Percentiles rank a stretch among this genome's conserved stretches.
Evolutionary conservation across 1,284 basidiomycete genomes (phyloP).

Genomic region (Boletus smithii): DNA sequence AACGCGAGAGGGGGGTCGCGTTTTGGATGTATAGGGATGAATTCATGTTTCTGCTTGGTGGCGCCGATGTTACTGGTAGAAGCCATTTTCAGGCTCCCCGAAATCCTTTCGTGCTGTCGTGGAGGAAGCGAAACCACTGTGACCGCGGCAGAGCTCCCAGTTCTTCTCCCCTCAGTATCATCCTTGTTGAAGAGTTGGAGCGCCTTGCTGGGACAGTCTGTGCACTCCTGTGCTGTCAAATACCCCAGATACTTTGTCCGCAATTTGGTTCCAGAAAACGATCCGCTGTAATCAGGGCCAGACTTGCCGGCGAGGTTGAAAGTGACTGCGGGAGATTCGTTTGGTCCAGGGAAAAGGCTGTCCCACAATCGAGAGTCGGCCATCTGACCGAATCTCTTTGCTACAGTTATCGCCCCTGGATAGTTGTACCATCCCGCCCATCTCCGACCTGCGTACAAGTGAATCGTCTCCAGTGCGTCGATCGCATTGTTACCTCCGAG

Average conservation of each 20-base stretch:
- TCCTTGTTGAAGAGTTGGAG: constrained; percentile 11
- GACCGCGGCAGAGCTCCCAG: constrained; percentile 16
- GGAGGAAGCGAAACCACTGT: constrained; percentile 18
- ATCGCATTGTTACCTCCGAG: constrained; percentile 33
- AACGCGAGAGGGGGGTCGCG: neutral
- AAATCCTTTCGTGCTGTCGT: constrained; percentile 1
- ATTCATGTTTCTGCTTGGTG: neutral
- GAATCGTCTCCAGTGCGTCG: constrained; percentile 32
- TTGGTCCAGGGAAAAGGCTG: constrained; percentile 29
- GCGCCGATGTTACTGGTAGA: neutral
- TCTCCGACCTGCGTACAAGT: constrained; percentile 27
- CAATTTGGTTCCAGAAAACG: constrained; percentile 27
- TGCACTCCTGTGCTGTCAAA: constrained; percentile 10
- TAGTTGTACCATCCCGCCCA: constrained; percentile 38
- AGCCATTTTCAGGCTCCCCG: neutral
- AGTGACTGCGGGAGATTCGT: constrained; percentile 20
- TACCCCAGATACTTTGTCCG: constrained; percentile 25
- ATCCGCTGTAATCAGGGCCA: constrained; percentile 26
- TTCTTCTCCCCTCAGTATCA: constrained; percentile 12
- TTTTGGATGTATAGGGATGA: constrained; percentile 12
- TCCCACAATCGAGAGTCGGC: constrained; percentile 29
- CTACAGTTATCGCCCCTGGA: constrained; percentile 29
- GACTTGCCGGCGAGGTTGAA: constrained; percentile 26
- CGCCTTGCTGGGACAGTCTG: neutral
- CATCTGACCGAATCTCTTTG: constrained; percentile 30